A percentile compares a stretch with the other conserved stretches of the same genome.
Evolutionary conservation across 192 early-diverging fungal genomes (phyloP).

Genomic region (Gryganskiella cystojenkinii): DNA sequence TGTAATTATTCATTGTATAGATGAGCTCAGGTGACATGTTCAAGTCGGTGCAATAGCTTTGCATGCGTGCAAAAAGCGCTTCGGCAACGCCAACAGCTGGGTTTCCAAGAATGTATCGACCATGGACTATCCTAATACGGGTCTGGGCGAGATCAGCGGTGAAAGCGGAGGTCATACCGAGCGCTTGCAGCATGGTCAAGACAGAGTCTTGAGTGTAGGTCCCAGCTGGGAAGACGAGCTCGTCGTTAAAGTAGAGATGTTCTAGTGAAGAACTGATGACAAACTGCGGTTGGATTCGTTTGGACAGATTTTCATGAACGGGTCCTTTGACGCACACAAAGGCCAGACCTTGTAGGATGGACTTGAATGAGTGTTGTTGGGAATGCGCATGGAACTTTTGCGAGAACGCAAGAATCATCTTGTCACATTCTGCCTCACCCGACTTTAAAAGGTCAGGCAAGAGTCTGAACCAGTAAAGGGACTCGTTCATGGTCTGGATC

Average conservation of each 20-base stretch:
- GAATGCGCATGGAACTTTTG: constrained; percentile 7
- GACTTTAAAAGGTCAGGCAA: not conserved
- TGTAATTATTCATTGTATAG: not conserved
- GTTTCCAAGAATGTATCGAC: not conserved
- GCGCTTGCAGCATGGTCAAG: constrained; percentile 2
- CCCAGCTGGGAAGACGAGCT: constrained; percentile 23
- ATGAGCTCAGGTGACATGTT: not conserved
- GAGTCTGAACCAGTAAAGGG: constrained; percentile 17
- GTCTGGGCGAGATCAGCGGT: constrained; percentile 1
- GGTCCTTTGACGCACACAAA: constrained; percentile 11
- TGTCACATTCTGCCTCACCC: constrained; percentile 7
- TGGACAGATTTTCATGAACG: not conserved
- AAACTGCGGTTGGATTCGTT: not conserved
- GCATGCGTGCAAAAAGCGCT: constrained; percentile 3
- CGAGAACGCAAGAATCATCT: constrained; percentile 6
- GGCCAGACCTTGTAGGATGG: not conserved
- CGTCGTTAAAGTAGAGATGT: not conserved
- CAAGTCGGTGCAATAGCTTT: not conserved
- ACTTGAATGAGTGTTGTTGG: not conserved
- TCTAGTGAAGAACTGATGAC: constrained; percentile 1
- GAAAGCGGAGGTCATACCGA: constrained; percentile 15
- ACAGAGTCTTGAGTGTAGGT: constrained; percentile 1
- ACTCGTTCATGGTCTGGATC: not conserved
- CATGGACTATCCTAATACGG: not conserved
- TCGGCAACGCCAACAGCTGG: not conserved